phyloP scores from a whole-genome alignment of 208 protist species.

The Borovskyia barvae region DNA sequence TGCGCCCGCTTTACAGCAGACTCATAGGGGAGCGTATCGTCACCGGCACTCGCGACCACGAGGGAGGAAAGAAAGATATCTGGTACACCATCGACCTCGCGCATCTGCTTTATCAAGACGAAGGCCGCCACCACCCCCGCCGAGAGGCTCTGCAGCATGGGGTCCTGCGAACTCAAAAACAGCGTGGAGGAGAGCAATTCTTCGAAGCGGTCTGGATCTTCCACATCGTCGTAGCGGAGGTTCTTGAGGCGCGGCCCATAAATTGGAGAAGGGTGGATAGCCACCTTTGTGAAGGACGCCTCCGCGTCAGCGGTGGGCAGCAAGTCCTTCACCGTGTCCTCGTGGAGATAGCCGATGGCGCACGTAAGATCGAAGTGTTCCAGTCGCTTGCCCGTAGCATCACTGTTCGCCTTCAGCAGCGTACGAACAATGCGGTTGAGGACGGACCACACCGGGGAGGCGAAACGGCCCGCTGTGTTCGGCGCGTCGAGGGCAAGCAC shows the following conservation, averaged over 20 bases:
- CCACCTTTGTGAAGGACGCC: conserved; percentile 44
- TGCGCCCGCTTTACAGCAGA: conserved; percentile 34
- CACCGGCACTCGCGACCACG: conserved; percentile 49
- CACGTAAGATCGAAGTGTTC: conserved; percentile 51
- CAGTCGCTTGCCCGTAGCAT: conserved; percentile 17
- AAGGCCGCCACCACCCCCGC: conserved; percentile 54
- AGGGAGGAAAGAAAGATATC: conserved; percentile 78
- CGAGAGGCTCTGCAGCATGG: conserved; percentile 36
- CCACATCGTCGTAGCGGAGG: conserved; percentile 53
- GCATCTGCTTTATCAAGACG: conserved; percentile 54
- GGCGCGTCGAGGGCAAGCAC: conserved; percentile 63
- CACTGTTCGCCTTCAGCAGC: conserved; percentile 40
- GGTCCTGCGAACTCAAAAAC: conserved; percentile 30
- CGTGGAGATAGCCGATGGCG: conserved; percentile 60
- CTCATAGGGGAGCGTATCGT: conserved; percentile 53
- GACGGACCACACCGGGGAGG: conserved; percentile 69
- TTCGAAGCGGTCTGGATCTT: conserved; percentile 43
- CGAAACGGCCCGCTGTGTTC: conserved; percentile 48
- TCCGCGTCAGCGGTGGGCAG: conserved; percentile 27
- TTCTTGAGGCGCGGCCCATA: conserved; percentile 68
- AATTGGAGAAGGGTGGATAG: conserved; percentile 72
- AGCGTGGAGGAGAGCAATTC: conserved; percentile 49
- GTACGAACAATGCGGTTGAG: conserved; percentile 60
- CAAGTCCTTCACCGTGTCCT: conserved; percentile 73
- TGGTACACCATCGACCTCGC: conserved; percentile 44